Base-by-base conservation (phyloP, 2,329 filamentous ascomycete genomes). In the Stachybotrys chartarum region DNA sequence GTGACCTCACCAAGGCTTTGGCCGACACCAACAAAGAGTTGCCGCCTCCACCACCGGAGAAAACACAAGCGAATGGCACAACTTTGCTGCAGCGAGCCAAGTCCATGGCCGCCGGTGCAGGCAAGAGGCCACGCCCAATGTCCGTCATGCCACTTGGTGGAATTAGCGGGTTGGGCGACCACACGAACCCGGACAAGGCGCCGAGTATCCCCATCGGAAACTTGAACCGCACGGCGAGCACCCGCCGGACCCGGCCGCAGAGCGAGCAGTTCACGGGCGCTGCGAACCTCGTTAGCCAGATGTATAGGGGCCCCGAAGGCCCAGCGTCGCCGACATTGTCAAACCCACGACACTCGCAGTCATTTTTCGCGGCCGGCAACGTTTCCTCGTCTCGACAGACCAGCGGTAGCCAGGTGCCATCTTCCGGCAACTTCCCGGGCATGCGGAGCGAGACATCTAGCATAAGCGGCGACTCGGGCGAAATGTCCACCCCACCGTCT, bases 241-340 rank as follows among this genome's bases (percentile, higher is more conserved):
- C 78, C 54, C 78, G 81, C 58, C 78, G 78, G 57, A 68, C 69
- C 53, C 75, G 84, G 45, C 84, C 84, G 55, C 82, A 82, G 73
- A 85, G 82, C 63, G 84, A 87, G 63, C 84, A 87, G 69, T 82
- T 75, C 65, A 80, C 80, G 0, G 74, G 74, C 49, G 85, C 85
- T 17, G 88, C 89, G 7, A 84, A 81, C 57, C 82, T 96, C 32
- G 87, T 96, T 51, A 90, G 90, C 64, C 91, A 92, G 70, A 96
- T 96, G 88, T 95, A 95, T 75, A 87, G 86, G 65, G 87, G 87
- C 14, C 82, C 85, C 10, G 81, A 87, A 24, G 80, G 83, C 5
- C 80, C 84, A 8, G 77, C 82, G 48, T 87, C 85, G 24, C 79
- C 83, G 49, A 75, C 80, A 4, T 73, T 85, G 30, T 75, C 75